Percentiles rank a stretch among this genome's conserved stretches.
Conservation (phyloP, 2,329 filamentous ascomycete species). For the Pestalotiopsis sp. region DNA sequence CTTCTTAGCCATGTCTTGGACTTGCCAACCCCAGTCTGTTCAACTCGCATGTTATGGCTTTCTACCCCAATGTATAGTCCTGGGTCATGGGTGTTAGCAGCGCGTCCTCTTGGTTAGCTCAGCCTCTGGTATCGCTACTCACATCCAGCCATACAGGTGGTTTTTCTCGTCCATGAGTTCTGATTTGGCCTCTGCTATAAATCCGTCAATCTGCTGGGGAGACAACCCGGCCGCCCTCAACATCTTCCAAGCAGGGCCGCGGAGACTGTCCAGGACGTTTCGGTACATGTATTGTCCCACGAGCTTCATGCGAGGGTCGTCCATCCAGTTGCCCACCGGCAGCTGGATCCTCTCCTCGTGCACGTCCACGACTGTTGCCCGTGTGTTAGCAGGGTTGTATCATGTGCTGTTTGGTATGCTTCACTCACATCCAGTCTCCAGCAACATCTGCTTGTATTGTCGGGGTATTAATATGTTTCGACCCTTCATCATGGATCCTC, state of each 20-base stretch:
- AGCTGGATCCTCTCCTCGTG: background rate
- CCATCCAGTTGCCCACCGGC: background rate
- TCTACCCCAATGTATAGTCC: background rate
- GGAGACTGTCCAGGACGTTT: background rate
- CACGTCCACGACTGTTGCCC: background rate
- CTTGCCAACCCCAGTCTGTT: background rate
- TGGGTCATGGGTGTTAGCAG: background rate
- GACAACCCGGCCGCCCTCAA: background rate
- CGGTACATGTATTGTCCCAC: background rate
- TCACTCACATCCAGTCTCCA: background rate
- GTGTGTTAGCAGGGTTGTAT: background rate
- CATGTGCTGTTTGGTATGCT: background rate
- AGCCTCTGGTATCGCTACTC: background rate
- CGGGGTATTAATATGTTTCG: background rate
- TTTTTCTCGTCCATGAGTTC: background rate
- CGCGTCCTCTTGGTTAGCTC: background rate
- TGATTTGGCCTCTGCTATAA: background rate
- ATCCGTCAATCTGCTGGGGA: background rate
- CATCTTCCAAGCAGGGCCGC: background rate
- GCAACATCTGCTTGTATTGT: background rate
- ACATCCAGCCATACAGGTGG: background rate
- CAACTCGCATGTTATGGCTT: background rate
- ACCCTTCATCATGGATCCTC: background rate
- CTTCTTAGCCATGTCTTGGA: background rate
- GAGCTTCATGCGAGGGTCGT: background rate